Base-by-base conservation (phyloP, 2,329 filamentous ascomycete genomes). In the Cladosporium sphaerospermum region DNA sequence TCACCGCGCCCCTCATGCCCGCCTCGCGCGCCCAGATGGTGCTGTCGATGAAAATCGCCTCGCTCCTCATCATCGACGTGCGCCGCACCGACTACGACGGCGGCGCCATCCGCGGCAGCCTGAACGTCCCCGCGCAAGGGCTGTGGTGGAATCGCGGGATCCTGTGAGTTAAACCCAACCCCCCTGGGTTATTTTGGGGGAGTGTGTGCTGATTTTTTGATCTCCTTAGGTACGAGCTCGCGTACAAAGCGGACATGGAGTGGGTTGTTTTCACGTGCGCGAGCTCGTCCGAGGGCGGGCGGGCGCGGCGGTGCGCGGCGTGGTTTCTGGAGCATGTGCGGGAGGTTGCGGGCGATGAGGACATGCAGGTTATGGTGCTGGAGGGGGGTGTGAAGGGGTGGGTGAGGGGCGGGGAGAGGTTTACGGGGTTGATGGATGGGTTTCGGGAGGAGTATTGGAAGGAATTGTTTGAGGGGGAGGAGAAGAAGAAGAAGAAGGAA, bases 231-330 rank as follows among this genome's bases (percentile, higher is more conserved):
- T 73, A 73, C 37, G 66, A 73, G 50, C 56, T 76, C 32, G 73
- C 70, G 48, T 73, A 71, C 56, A 67, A 74, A 47, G 69, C 72
- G 7, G 72, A 72, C 36, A 67, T 76, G 13, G 71, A 70, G 52
- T 68, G 69, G 61, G 72, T 76, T 1, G 72, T 74, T 4, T 76
- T 76, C 58, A 75, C 74, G 23, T 75, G 74, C 59, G 72, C 71
- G 37, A 36, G 23, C 6, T 59, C 57, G 57, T 13, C 60, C 58
- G 2, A 59, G 56, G 36, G 56, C 49, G 65, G 65, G 5, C 59
- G 68, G 33, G 68, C 60, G 3, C 62, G 64, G 11, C 60, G 67
- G 13, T 70, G 68, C 54, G 69, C 69, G 7, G 63, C 55, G 0
- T 70, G 67, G 69, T 71, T 70, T 37, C 53, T 67, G 45, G 61